phyloP scores from a whole-genome alignment of 2,329 filamentous ascomycete species.

The Eurotiales sp. region DNA sequence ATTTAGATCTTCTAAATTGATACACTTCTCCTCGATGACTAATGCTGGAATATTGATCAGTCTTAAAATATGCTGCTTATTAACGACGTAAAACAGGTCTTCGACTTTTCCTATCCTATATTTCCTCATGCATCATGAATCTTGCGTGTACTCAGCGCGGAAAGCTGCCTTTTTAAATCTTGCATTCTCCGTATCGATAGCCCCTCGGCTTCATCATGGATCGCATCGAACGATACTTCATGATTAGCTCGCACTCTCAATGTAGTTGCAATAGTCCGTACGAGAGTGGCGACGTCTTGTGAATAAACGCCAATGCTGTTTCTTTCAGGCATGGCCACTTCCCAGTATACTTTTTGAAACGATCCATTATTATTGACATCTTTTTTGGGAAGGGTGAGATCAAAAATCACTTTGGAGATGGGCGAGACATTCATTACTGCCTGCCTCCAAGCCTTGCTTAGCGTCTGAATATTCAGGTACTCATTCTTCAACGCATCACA shows the following conservation, averaged over 20 bases:
- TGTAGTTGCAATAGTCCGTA: slow-evolving; percentile 1
- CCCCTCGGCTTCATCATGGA: not conserved
- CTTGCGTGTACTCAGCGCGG: not conserved
- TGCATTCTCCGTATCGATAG: not conserved
- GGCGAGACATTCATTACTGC: slow-evolving; percentile 1
- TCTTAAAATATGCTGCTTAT: no score
- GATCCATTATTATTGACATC: not conserved
- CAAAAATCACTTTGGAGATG: not conserved
- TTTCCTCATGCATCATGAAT: no score
- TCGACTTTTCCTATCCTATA: no score
- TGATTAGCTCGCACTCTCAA: not conserved
- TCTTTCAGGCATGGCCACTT: not conserved
- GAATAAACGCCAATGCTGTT: not conserved
- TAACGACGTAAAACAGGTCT: no score
- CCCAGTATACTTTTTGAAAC: not conserved
- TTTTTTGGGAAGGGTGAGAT: not conserved
- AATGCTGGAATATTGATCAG: no score
- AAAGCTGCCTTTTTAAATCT: slow-evolving; percentile 2
- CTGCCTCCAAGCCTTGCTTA: slow-evolving; percentile 1
- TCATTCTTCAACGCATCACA: not conserved
- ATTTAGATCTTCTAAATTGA: no score
- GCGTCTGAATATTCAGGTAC: not conserved
- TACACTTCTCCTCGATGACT: no score
- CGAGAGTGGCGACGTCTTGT: not conserved
- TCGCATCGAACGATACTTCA: not conserved